phyloP scores from a whole-genome alignment of 352 stramenopile species.

The Phytopythium delawarense region DNA sequence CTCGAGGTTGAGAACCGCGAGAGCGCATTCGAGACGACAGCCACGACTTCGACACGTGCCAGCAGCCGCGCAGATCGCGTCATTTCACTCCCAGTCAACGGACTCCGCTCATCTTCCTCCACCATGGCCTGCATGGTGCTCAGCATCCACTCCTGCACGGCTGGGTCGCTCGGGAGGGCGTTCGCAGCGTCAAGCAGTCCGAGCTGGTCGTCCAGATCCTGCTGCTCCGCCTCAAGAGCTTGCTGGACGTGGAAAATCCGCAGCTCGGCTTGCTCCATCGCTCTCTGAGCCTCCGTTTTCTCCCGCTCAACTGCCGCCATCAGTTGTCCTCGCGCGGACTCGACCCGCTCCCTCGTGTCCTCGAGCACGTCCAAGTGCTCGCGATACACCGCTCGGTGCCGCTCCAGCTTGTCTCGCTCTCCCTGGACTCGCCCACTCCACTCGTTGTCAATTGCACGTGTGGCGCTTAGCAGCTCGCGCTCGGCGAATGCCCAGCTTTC shows the following conservation, averaged over 20 bases:
- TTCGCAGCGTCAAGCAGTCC: slow-evolving; percentile 26
- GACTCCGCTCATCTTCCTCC: slow-evolving; percentile 6
- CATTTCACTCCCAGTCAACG: not conserved
- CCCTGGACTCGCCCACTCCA: slow-evolving; percentile 22
- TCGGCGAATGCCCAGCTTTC: slow-evolving; percentile 32
- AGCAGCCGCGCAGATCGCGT: slow-evolving; percentile 2
- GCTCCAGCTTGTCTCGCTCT: slow-evolving; percentile 12
- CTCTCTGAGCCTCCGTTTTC: slow-evolving; percentile 12
- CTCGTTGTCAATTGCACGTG: slow-evolving; percentile 17
- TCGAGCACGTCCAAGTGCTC: slow-evolving; percentile 18
- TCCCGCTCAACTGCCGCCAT: slow-evolving; percentile 11
- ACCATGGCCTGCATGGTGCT: slow-evolving; percentile 16
- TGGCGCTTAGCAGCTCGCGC: slow-evolving; percentile 10
- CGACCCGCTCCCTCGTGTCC: slow-evolving; percentile 17
- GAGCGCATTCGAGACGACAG: slow-evolving; percentile 15
- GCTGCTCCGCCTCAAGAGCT: slow-evolving; percentile 17
- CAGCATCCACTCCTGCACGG: slow-evolving; percentile 30
- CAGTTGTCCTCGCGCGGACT: slow-evolving; percentile 11
- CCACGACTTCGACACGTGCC: slow-evolving; percentile 12
- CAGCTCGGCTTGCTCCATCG: slow-evolving; percentile 13
- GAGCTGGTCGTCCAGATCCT: slow-evolving; percentile 21
- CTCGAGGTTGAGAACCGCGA: slow-evolving; percentile 13
- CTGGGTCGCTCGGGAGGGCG: slow-evolving; percentile 26
- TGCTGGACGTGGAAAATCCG: not conserved
- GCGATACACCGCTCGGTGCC: slow-evolving; percentile 14